Percentiles rank a stretch among this genome's conserved stretches.
Evolutionary conservation across 352 stramenopile genomes (phyloP).

Genomic region (Saprolegnia diclina): DNA sequence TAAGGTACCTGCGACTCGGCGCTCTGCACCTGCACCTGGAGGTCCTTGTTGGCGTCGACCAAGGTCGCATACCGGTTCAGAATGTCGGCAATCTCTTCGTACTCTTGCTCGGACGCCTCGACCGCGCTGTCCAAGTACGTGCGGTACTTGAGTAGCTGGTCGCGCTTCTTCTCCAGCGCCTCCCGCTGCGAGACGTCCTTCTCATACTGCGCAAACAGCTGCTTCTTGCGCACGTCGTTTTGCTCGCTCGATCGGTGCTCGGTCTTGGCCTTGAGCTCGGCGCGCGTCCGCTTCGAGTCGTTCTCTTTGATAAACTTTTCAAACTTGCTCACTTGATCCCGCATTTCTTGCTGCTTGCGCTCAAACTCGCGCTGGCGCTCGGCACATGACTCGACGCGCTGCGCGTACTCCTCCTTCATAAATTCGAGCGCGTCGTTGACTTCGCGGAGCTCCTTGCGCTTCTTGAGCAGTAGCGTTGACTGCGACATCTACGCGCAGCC

Average conservation of each 20-base stretch:
- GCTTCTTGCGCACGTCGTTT: slow-evolving; percentile 76
- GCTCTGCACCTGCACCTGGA: slow-evolving; percentile 61
- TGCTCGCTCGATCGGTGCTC: slow-evolving; percentile 66
- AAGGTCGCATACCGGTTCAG: slow-evolving; percentile 82
- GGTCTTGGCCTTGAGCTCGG: slow-evolving; percentile 84
- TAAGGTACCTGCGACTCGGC: slow-evolving; percentile 53
- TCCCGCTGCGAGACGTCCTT: slow-evolving; percentile 64
- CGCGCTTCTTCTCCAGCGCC: slow-evolving; percentile 66
- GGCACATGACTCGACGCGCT: slow-evolving; percentile 85
- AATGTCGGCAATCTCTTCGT: slow-evolving; percentile 80
- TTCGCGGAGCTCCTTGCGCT: slow-evolving; percentile 91
- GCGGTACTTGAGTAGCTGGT: slow-evolving; percentile 77
- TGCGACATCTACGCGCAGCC: slow-evolving; percentile 64
- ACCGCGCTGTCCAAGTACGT: slow-evolving; percentile 80
- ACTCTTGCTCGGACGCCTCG: slow-evolving; percentile 74
- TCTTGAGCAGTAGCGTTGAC: slow-evolving; percentile 87
- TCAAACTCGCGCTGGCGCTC: slow-evolving; percentile 74
- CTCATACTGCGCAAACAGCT: slow-evolving; percentile 60
- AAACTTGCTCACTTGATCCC: slow-evolving; percentile 85
- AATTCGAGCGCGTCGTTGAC: slow-evolving; percentile 88
- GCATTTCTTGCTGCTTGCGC: slow-evolving; percentile 86
- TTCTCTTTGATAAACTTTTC: slow-evolving; percentile 94
- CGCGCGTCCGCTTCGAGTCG: slow-evolving; percentile 82
- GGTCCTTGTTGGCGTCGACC: slow-evolving; percentile 81
- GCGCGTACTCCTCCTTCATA: slow-evolving; percentile 89